Percentiles rank a stretch among this genome's conserved stretches.
Evolutionary conservation across 176 grass and related monocot genomes (phyloP).

Genomic region (Guadua angustifolia): DNA sequence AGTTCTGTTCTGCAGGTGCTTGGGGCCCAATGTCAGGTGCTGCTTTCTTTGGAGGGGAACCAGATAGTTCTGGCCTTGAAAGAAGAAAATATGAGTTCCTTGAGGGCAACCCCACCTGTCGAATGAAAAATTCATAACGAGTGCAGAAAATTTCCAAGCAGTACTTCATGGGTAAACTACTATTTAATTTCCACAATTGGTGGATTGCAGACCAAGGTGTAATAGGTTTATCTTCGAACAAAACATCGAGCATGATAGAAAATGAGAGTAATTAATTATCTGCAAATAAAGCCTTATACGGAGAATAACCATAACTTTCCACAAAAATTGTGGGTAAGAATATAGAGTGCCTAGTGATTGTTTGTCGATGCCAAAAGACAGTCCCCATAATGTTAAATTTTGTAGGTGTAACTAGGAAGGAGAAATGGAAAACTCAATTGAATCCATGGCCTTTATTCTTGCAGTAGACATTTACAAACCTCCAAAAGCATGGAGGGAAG

Average conservation of each 20-base stretch:
- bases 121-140: conserved; percentile 44
- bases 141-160: conserved; percentile 19
- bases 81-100: conserved; percentile 75
- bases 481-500: too few species aligned
- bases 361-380: neutral
- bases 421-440: neutral
- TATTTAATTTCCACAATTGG: neutral
- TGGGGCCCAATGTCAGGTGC: conserved; percentile 42
- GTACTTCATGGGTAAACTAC: conserved; percentile 9
- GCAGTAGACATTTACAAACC: neutral
- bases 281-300: neutral
- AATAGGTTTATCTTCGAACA: neutral
- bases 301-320: neutral
- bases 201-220: too few species aligned
- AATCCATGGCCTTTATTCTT: neutral
- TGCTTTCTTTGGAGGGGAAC: conserved; percentile 65
- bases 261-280: neutral
- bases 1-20: conserved; percentile 39
- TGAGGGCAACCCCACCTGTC: conserved; percentile 61
- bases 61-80: conserved; percentile 54
- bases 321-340: neutral
- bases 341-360: neutral
- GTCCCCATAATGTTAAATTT: neutral
- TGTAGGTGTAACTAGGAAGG: neutral
- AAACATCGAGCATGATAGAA: neutral